Evolutionary conservation across 78 protist species (phyloP).

Genomic region (Emiliania huxleyi): DNA sequence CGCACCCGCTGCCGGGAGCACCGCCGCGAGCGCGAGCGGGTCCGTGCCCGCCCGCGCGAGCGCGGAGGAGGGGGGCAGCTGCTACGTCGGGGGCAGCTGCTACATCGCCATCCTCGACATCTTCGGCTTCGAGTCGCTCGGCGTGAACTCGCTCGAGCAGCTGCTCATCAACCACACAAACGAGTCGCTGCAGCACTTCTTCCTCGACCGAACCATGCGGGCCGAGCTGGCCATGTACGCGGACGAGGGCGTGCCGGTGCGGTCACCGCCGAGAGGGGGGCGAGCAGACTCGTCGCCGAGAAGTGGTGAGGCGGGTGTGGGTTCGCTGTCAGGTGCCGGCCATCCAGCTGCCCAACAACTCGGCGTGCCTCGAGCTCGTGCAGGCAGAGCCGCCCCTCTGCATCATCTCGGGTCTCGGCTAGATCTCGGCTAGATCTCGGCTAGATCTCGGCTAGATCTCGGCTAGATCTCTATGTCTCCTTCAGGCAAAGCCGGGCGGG

Average conservation of each 20-base stretch:
- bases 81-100: background rate
- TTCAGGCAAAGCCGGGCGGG: background rate
- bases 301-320: too few species aligned
- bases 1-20: background rate
- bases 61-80: background rate
- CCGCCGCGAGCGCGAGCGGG: background rate
- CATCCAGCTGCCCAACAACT: constrained; percentile 66
- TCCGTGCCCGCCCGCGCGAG: background rate
- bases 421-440: too few species aligned
- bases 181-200: constrained; percentile 15
- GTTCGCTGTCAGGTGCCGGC: constrained; percentile 70
- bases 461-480: too few species aligned
- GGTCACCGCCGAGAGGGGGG: too few species aligned
- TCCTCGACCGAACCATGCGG: constrained; percentile 41
- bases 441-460: too few species aligned
- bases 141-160: constrained; percentile 72
- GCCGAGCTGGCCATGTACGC: constrained; percentile 44
- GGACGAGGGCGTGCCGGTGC: constrained; percentile 75
- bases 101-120: constrained; percentile 83
- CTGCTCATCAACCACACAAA: constrained; percentile 50
- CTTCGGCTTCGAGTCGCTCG: constrained; percentile 89
- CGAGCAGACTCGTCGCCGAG: too few species aligned
- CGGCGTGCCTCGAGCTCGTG: background rate
- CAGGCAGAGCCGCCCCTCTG: too few species aligned
- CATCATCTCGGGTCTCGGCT: too few species aligned